These are phyloP conservation scores for Lecanicillium sp. DNA, from an alignment of 2,329 filamentous ascomycete species.

Conservation along the genomic window DNA sequence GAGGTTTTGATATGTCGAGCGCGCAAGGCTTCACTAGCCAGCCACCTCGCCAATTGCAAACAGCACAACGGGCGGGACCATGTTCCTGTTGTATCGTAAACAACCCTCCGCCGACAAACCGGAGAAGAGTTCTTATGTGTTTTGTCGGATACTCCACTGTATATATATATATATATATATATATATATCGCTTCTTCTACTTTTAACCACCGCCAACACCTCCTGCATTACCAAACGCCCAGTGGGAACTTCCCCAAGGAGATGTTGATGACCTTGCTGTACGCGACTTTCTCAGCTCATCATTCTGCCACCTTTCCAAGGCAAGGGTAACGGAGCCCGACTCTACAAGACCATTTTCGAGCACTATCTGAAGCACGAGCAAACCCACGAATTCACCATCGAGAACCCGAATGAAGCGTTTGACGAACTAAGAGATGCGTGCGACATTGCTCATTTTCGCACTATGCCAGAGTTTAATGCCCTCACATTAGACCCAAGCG, in stretches of 20 bases:
- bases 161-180: no score
- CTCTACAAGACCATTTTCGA: conserved; percentile 77
- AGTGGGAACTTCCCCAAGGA: conserved; percentile 36
- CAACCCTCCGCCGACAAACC: conserved; percentile 32
- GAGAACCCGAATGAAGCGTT: conserved; percentile 90
- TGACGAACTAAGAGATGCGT: conserved; percentile 68
- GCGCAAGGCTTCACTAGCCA: no score
- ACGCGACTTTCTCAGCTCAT: conserved; percentile 89
- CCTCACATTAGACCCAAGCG: conserved; percentile 44
- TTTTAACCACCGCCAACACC: conserved; percentile 42
- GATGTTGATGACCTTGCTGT: conserved; percentile 56
- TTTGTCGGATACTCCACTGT: conserved; percentile 87
- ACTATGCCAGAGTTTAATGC: conserved; percentile 47
- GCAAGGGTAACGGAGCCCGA: conserved; percentile 66
- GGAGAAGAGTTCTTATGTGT: conserved; percentile 54
- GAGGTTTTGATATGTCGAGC: no score
- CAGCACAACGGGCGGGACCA: no score
- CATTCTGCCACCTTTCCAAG: conserved; percentile 80
- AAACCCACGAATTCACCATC: conserved; percentile 77
- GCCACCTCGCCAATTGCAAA: no score
- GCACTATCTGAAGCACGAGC: conserved; percentile 55
- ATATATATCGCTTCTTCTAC: conserved; percentile 81
- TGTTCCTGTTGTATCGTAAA: conserved; percentile 80
- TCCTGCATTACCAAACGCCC: conserved; percentile 24
- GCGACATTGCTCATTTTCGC: conserved; percentile 60